Percentiles rank a stretch among this genome's conserved stretches.
phyloP scores from a whole-genome alignment of 2,329 filamentous ascomycete species.

The Arthrobotrys musiformis region DNA sequence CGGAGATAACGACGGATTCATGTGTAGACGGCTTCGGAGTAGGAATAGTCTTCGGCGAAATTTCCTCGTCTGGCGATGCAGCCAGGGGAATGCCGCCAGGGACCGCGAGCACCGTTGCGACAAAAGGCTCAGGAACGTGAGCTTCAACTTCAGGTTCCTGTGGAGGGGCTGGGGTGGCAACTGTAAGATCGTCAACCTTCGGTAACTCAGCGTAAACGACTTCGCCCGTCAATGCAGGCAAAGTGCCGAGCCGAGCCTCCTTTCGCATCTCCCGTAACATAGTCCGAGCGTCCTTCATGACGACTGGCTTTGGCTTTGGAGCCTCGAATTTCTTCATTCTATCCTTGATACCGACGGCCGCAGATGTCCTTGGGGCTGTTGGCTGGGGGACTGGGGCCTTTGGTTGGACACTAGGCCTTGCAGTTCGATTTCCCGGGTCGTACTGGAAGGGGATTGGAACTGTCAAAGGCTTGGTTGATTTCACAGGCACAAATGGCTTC shows the following conservation, averaged over 20 bases:
- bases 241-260: constrained; percentile 36
- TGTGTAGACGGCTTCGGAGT: neutral
- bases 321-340: constrained; percentile 39
- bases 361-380: neutral
- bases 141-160: neutral
- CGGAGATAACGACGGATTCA: constrained; percentile 6
- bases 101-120: neutral
- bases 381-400: neutral
- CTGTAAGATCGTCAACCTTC: neutral
- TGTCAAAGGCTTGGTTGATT: constrained; percentile 46
- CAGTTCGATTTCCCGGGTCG: neutral
- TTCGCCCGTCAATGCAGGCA: constrained; percentile 25
- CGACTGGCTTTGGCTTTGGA: constrained; percentile 31
- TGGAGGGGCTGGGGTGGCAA: neutral
- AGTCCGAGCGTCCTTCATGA: constrained; percentile 35
- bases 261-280: constrained; percentile 46
- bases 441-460: constrained; percentile 40
- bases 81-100: neutral
- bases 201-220: constrained; percentile 37
- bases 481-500: constrained; percentile 36
- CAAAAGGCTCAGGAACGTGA: neutral
- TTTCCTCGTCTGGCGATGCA: neutral
- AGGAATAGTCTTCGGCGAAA: neutral
- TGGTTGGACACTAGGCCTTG: neutral
- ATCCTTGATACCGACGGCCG: constrained; percentile 27